These are phyloP conservation scores for Phytophthora hibernalis DNA, from an alignment of 352 stramenopile species.

Conservation along the genomic window DNA sequence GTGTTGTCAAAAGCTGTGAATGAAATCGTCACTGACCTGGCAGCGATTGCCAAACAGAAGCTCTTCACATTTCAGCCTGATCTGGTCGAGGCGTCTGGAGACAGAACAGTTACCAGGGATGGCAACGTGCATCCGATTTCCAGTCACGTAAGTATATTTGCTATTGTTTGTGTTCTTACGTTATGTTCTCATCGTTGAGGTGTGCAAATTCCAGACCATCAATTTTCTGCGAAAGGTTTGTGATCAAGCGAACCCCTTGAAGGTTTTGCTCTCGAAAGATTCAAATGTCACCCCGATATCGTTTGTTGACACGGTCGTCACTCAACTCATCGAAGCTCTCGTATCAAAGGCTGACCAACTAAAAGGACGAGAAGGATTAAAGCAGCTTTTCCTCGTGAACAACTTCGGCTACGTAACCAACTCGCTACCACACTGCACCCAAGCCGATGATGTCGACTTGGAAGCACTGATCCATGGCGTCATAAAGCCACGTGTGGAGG, in stretches of 20 bases:
- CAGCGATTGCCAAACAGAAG: conserved; percentile 59
- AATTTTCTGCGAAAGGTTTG: conserved; percentile 81
- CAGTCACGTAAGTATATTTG: conserved; percentile 58
- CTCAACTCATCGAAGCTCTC: conserved; percentile 72
- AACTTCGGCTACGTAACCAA: conserved; percentile 93
- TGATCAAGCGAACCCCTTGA: conserved; percentile 69
- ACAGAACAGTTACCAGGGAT: conserved; percentile 68
- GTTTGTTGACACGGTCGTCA: conserved; percentile 71
- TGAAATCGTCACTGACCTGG: conserved; percentile 49
- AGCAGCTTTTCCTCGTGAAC: conserved; percentile 94
- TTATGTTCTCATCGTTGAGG: not conserved
- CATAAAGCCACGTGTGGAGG: conserved; percentile 86
- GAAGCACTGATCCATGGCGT: conserved; percentile 60
- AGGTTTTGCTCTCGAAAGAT: conserved; percentile 62
- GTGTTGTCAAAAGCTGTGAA: conserved; percentile 56
- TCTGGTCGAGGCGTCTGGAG: conserved; percentile 51
- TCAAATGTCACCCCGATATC: conserved; percentile 55
- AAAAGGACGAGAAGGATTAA: conserved; percentile 66
- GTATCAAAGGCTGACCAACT: conserved; percentile 56
- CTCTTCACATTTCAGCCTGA: conserved; percentile 72
- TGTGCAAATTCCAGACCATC: conserved; percentile 49
- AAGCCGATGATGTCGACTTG: conserved; percentile 51
- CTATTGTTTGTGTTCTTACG: not conserved
- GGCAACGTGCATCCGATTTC: conserved; percentile 83
- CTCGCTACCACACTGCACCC: conserved; percentile 65